A percentile compares a stretch with the other conserved stretches of the same genome.
phyloP scores from a whole-genome alignment of 2,329 filamentous ascomycete species.

The Akanthomyces muscarius region DNA sequence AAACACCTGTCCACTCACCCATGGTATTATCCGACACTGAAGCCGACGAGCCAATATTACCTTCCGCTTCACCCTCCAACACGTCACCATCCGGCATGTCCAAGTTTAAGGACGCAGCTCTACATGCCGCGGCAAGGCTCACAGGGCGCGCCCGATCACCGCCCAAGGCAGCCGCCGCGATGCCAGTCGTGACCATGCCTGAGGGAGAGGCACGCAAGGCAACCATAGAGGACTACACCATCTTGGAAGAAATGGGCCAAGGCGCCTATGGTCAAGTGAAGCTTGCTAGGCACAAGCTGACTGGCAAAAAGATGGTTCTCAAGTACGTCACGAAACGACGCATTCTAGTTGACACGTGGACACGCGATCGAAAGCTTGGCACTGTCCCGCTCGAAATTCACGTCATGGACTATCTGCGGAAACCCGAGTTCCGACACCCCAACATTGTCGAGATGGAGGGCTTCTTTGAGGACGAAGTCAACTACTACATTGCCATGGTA shows the following conservation, averaged over 20 bases:
- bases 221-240: slow-evolving; percentile 82
- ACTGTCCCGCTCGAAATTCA: slow-evolving; percentile 97
- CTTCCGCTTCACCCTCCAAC: slow-evolving; percentile 39
- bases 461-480: slow-evolving; percentile 75
- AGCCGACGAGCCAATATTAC: slow-evolving; percentile 42
- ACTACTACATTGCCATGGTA: slow-evolving; percentile 99
- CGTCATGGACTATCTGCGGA: slow-evolving; percentile 85
- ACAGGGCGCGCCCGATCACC: slow-evolving; percentile 37
- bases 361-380: slow-evolving; percentile 82
- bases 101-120: slow-evolving; percentile 52
- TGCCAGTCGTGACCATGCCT: slow-evolving; percentile 27
- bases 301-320: slow-evolving; percentile 80
- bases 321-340: slow-evolving; percentile 97
- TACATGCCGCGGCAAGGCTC: slow-evolving; percentile 51
- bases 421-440: slow-evolving; percentile 62
- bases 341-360: slow-evolving; percentile 98
- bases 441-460: slow-evolving; percentile 72
- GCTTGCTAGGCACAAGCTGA: slow-evolving; percentile 79
- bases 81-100: slow-evolving; percentile 51
- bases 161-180: slow-evolving; percentile 29
- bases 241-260: slow-evolving; percentile 97
- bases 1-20: slow-evolving; percentile 56
- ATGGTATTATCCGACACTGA: slow-evolving; percentile 52
- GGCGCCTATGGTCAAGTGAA: slow-evolving; percentile 98
- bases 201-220: slow-evolving; percentile 59